Conservation (phyloP, 2,329 filamentous ascomycete genomes). For the Rhexocercosporidium sp. region DNA sequence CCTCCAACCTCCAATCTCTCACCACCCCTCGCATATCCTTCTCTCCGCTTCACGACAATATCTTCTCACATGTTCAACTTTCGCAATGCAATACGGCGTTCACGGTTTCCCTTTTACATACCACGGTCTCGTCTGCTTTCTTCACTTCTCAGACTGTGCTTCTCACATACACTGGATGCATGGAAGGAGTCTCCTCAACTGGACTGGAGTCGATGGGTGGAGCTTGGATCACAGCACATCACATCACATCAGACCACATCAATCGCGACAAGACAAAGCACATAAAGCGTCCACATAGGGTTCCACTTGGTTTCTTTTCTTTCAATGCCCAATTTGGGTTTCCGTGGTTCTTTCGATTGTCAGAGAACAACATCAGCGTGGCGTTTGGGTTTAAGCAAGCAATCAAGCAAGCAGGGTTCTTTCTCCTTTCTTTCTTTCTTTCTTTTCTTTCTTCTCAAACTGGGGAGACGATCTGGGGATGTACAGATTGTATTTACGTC, state of each 20-base stretch:
- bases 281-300: slow-evolving; percentile 4
- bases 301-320: not conserved
- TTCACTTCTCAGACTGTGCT: not conserved
- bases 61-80: not conserved
- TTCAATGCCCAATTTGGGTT: not conserved
- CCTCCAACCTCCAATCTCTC: not conserved
- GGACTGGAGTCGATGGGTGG: not conserved
- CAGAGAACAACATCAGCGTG: slow-evolving; percentile 9
- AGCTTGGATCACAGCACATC: slow-evolving; percentile 3
- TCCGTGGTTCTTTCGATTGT: not conserved
- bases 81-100: slow-evolving; percentile 1
- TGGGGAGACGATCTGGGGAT: not conserved
- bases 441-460: not conserved
- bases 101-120: not conserved
- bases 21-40: not conserved
- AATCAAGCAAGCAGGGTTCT: not conserved
- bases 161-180: slow-evolving; percentile 4
- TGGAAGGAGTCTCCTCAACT: not conserved
- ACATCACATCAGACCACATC: not conserved
- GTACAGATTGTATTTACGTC: not conserved
- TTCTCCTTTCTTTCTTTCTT: not conserved
- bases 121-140: not conserved
- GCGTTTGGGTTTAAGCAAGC: slow-evolving; percentile 9
- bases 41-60: not conserved
- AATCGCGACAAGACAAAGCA: not conserved